phyloP scores from a whole-genome alignment of 345 rosid genomes.

The Zanthoxylum bungeanum region DNA sequence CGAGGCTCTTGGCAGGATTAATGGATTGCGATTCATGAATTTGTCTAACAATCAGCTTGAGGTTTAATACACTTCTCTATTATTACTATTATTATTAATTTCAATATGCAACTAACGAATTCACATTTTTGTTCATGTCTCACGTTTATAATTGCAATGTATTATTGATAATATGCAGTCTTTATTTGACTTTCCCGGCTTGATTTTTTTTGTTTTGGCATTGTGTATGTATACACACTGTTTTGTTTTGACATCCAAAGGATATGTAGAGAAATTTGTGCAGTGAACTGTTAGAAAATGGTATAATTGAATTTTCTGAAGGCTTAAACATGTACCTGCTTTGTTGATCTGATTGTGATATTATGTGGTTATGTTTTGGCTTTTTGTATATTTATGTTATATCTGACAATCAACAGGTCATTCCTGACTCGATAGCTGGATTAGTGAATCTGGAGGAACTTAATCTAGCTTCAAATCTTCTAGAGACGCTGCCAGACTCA shows the following conservation, averaged over 20 bases:
- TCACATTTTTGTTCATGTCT: neutral
- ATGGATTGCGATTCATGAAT: constrained; percentile 57
- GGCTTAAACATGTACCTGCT: neutral
- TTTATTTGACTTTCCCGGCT: neutral
- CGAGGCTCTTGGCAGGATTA: constrained; percentile 77
- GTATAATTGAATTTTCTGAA: neutral
- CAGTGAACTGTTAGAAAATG: neutral
- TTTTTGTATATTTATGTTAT: neutral
- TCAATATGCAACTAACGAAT: too few relatives aligned
- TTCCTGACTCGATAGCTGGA: constrained; percentile 94
- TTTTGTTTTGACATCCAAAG: neutral
- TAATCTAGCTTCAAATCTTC: constrained; percentile 65
- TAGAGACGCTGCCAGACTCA: constrained; percentile 77
- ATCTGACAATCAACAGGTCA: constrained; percentile 40
- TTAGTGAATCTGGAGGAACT: constrained; percentile 72
- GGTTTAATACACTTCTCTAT: constrained; percentile 34
- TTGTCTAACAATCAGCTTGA: constrained; percentile 69
- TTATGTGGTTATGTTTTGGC: neutral
- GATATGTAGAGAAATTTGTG: neutral
- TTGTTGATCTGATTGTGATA: neutral
- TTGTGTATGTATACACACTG: neutral
- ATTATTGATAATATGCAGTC: neutral
- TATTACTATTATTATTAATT: neutral
- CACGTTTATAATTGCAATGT: neutral
- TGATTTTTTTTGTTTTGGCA: neutral